A percentile compares a stretch with the other conserved stretches of the same genome.
phyloP scores from a whole-genome alignment of 352 stramenopile genomes.

The Peronospora destructor region DNA sequence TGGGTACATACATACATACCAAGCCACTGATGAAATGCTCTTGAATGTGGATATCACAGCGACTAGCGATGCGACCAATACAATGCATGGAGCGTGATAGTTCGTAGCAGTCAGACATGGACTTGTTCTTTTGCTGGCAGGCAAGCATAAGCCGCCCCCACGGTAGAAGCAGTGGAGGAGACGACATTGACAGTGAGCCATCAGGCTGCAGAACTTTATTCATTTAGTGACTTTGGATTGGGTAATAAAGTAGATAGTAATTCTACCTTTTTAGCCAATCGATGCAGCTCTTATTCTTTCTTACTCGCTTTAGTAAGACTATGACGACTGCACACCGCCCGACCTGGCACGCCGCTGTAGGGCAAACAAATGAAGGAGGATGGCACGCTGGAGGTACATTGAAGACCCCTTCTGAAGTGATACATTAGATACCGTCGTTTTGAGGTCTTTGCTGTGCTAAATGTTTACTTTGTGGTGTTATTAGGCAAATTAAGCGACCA shows the following conservation, averaged over 20 bases:
- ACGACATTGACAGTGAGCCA: too few species aligned
- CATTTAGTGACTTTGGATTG: slow-evolving; percentile 3
- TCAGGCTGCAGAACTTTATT: slow-evolving; percentile 4
- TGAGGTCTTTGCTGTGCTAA: background rate
- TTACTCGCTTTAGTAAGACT: background rate
- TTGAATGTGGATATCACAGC: too few species aligned
- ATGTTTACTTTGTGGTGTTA: background rate
- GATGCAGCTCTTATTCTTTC: background rate
- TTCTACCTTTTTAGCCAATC: background rate
- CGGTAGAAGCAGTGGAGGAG: too few species aligned
- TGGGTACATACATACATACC: too few species aligned
- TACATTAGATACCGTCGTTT: too few species aligned
- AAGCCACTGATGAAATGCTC: too few species aligned
- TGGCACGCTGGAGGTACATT: slow-evolving; percentile 68
- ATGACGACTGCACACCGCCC: slow-evolving; percentile 85
- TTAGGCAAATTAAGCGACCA: slow-evolving; percentile 71
- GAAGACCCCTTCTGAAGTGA: background rate
- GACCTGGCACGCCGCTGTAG: slow-evolving; percentile 81
- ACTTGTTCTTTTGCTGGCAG: too few species aligned
- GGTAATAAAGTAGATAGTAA: background rate
- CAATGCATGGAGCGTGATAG: too few species aligned
- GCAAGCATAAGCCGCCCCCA: too few species aligned
- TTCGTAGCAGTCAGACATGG: too few species aligned
- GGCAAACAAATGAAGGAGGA: slow-evolving; percentile 80
- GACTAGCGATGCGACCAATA: too few species aligned